These are phyloP conservation scores for Aspergillus pseudotamarii DNA, from an alignment of 2,329 filamentous ascomycete genomes.

Conservation along the genomic window DNA sequence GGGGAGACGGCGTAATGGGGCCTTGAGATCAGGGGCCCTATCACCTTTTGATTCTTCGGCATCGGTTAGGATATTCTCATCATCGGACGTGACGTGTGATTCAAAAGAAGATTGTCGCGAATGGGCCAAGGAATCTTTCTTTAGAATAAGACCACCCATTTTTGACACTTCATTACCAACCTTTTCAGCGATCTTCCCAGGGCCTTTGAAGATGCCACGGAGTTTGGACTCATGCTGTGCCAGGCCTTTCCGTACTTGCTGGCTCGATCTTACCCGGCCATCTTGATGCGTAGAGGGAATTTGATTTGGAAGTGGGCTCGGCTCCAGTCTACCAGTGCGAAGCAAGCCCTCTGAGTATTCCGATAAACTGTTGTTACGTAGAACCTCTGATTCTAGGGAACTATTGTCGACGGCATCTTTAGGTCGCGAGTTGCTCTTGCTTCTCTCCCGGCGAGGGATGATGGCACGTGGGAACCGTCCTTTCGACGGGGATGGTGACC, in stretches of 20 bases:
- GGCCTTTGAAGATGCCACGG: constrained; percentile 75
- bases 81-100: constrained; percentile 47
- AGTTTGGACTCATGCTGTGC: constrained; percentile 59
- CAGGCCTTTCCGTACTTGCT: constrained; percentile 30
- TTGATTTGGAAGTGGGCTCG: constrained; percentile 32
- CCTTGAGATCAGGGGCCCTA: constrained; percentile 30
- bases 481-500: constrained; percentile 64
- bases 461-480: constrained; percentile 54
- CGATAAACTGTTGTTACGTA: constrained; percentile 19
- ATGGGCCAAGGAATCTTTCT: constrained; percentile 54
- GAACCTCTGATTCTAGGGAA: constrained; percentile 19
- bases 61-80: constrained; percentile 52
- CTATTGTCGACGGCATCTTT: constrained; percentile 36
- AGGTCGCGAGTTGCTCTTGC: constrained; percentile 42
- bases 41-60: constrained; percentile 37
- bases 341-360: constrained; percentile 21
- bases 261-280: constrained; percentile 22
- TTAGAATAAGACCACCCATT: constrained; percentile 63
- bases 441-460: constrained; percentile 41
- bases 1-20: constrained; percentile 34
- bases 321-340: constrained; percentile 26
- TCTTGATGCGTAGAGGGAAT: constrained; percentile 28
- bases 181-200: constrained; percentile 70
- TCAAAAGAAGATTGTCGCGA: constrained; percentile 48
- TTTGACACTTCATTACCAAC: constrained; percentile 67